Evolutionary conservation across 2,329 filamentous ascomycete genomes (phyloP).

Genomic region (Cladophialophora carrionii): DNA sequence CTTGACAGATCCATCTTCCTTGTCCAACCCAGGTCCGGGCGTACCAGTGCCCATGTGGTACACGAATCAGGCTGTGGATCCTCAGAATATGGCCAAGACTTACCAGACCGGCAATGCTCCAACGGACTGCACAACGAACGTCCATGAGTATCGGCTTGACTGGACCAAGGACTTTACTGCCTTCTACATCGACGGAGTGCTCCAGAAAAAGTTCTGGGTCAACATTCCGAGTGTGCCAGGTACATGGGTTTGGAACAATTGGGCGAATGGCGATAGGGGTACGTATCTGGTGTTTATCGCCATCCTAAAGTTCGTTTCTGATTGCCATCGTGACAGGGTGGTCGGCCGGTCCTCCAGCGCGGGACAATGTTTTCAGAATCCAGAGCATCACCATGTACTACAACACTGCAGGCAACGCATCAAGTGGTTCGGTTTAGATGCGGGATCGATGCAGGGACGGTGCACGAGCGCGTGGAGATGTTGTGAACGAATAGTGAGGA

Average conservation of each 20-base stretch:
- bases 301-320: neutral
- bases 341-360: constrained; percentile 32
- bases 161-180: constrained; percentile 35
- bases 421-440: constrained; percentile 7
- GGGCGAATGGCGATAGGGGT: constrained; percentile 37
- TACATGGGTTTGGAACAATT: constrained; percentile 38
- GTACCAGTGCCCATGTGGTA: constrained; percentile 34
- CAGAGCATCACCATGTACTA: constrained; percentile 38
- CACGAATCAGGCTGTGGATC: constrained; percentile 33
- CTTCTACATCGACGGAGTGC: constrained; percentile 36
- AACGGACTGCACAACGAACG: constrained; percentile 25
- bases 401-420: constrained; percentile 24
- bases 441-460: neutral
- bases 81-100: constrained; percentile 22
- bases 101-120: constrained; percentile 28
- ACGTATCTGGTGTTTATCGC: neutral
- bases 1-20: constrained; percentile 34
- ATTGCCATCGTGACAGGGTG: constrained; percentile 23
- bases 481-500: neutral
- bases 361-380: constrained; percentile 34
- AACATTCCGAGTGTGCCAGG: constrained; percentile 34
- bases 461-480: neutral
- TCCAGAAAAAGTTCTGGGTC: constrained; percentile 29
- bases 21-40: constrained; percentile 28
- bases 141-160: constrained; percentile 38